Conservation (phyloP, 176 grass and related monocot genomes). For the Juncus effusus region DNA sequence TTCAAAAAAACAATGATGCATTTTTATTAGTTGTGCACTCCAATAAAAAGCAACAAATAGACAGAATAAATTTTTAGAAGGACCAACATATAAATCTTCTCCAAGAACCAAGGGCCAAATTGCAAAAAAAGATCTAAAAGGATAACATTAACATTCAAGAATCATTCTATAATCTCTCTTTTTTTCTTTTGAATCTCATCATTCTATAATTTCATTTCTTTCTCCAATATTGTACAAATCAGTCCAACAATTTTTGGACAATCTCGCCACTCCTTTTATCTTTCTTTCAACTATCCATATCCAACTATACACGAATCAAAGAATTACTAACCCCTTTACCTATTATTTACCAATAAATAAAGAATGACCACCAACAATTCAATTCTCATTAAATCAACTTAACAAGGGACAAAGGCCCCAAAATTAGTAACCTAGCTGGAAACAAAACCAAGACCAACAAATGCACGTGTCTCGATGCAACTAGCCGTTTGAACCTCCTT, state of each 20-base stretch:
- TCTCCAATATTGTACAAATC: conserved; percentile 4
- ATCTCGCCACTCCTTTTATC: conserved; percentile 8
- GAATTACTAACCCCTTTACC: conserved; percentile 7
- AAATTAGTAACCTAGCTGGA: conserved; percentile 47
- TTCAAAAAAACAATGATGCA: not conserved
- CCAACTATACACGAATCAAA: conserved; percentile 30
- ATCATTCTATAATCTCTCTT: no score
- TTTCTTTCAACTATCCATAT: not conserved
- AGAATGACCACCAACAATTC: conserved; percentile 17
- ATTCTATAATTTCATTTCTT: not conserved
- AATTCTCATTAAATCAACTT: conserved; percentile 28
- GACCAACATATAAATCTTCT: not conserved
- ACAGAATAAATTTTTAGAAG: not conserved
- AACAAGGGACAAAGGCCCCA: conserved; percentile 46
- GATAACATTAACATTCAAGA: not conserved
- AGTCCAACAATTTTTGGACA: conserved; percentile 16
- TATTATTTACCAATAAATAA: conserved; percentile 21
- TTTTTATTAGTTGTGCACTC: not conserved
- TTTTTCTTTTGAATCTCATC: no score
- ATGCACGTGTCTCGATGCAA: conserved; percentile 27
- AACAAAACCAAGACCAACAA: conserved; percentile 47
- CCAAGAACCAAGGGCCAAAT: not conserved
- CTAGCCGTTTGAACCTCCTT: conserved; percentile 25
- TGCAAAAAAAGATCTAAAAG: not conserved
- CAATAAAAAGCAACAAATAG: not conserved